Conservation (phyloP, 169 alveolate genomes). For the Plasmodium inui region DNA sequence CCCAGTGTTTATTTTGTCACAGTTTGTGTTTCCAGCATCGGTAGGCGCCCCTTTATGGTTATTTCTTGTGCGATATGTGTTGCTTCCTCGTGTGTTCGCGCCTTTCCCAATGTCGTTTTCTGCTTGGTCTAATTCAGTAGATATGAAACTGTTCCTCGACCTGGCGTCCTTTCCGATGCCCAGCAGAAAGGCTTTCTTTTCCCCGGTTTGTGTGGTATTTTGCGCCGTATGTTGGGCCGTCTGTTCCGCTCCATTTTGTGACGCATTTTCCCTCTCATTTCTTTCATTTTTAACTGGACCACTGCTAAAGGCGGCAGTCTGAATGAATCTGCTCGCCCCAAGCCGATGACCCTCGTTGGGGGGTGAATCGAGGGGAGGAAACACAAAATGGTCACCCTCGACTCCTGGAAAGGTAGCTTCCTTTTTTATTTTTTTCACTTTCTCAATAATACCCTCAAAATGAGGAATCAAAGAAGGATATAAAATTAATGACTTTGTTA, state of each 20-base stretch:
- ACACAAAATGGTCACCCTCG: conserved; percentile 24
- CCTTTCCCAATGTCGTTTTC: not conserved
- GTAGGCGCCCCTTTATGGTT: not conserved
- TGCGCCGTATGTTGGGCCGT: not conserved
- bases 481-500: conserved; percentile 58
- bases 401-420: conserved; percentile 3
- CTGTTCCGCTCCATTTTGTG: not conserved
- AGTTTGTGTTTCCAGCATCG: not conserved
- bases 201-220: not conserved
- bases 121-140: not conserved
- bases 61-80: not conserved
- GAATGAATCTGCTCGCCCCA: not conserved
- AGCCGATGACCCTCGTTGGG: not conserved
- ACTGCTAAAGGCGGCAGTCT: not conserved
- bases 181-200: not conserved
- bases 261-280: not conserved
- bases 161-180: not conserved
- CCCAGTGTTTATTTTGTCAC: not conserved
- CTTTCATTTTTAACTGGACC: conserved; percentile 14
- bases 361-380: not conserved
- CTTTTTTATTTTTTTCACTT: conserved; percentile 49
- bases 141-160: not conserved
- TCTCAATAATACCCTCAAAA: conserved; percentile 58
- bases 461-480: conserved; percentile 62
- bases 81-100: not conserved